Base-by-base conservation (phyloP, 1,139 yeast genomes). In the Blastobotrys aristatus region DNA sequence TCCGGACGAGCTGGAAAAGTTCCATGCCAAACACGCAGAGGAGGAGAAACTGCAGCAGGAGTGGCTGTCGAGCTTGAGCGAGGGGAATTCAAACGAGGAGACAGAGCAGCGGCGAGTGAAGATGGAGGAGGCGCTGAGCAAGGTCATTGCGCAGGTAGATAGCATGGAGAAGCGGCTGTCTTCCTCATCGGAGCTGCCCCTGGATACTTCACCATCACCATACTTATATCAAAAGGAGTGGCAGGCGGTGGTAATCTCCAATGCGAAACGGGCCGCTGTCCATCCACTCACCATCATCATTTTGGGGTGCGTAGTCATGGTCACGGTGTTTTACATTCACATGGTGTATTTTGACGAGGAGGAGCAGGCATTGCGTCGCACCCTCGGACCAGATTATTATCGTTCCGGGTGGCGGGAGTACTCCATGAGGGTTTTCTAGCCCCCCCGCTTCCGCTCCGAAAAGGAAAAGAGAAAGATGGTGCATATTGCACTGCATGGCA, bases 351-450 rank as follows among this genome's bases (percentile, higher is more conserved):
- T 36, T 31, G 48, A 48, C 17, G 43, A 41, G 4, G 50, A 48
- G 17, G 49, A 49, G 20, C 31, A 30, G 17, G 42, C 45, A 5
- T 10, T 46, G n/a, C 42, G 51, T 13, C 31, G 44, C 10, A n/a
- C 16, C 4, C 41, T 49, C 17, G 51, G 51, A 11, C 51, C 51
- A 27, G 45, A 36, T n/a, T 32, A 41, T 8, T 49, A 49, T 22
- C 38, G 51, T 6, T 34, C 30, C 18, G 51, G 51, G 11, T 49
- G 51, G 51, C 29, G 43, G 10, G 51, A 49, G 22, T 49, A 49
- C 40, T 40, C 51, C 13, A 46, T 37, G 42, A 20, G 43, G 37
- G 43, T 44, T 3, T 44, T 36, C 17, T 43, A 29, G 17, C n/a
- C n/a, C n/a, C n/a, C n/a, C n/a, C n/a, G n/a, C n/a, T n/a, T n/a